Base-by-base conservation (phyloP, 1,139 yeast genomes). In the Hemisphaericaspora subhashii region DNA sequence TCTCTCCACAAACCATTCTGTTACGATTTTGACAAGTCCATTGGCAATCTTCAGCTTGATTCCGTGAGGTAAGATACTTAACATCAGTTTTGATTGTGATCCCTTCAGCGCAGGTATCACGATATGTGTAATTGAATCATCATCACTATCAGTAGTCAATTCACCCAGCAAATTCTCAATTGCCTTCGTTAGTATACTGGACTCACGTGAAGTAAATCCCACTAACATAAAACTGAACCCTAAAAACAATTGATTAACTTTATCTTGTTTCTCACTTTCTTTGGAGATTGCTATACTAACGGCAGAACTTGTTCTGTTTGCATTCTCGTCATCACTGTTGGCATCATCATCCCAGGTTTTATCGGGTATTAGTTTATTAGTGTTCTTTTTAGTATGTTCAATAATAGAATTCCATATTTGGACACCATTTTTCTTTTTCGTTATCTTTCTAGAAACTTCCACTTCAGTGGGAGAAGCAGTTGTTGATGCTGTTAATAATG, bases 1-100 rank as follows among this genome's bases (percentile, higher is more conserved):
- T 43, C 97, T 62, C 58, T 90, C 98, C 20, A 90, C 64, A 50
- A 86, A 83, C 90, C 96, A 88, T 59, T 90, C 97, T 2, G 96
- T 84, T 2, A 79, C 77, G 2, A 70, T 53, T 25, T 52, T 51
- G 14, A 64, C 54, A 3, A 50, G 49, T 4, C 62, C 59, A 30
- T 46, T 47, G 24, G 56, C 52, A 21, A 66, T 54, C 17, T 51
- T 51, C 16, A 48, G 40, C 34, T 55, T 61, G 10, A 54, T 44
- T 3, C 45, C 25, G 3, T 48, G 24, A 2, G 71, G 58, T 14
- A 66, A 51, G n/a, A 51, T 48, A 25, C 56, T 57, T 26, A 66
- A 52, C 51, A 59, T 52, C 22, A 45, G 41, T 6, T 52, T 46
- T 5, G 62, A 54, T 29, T 57, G 62, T 4, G 58, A 42, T 3